Evolutionary conservation across 2,329 filamentous ascomycete genomes (phyloP).

Genomic region (Claviceps spartinae): DNA sequence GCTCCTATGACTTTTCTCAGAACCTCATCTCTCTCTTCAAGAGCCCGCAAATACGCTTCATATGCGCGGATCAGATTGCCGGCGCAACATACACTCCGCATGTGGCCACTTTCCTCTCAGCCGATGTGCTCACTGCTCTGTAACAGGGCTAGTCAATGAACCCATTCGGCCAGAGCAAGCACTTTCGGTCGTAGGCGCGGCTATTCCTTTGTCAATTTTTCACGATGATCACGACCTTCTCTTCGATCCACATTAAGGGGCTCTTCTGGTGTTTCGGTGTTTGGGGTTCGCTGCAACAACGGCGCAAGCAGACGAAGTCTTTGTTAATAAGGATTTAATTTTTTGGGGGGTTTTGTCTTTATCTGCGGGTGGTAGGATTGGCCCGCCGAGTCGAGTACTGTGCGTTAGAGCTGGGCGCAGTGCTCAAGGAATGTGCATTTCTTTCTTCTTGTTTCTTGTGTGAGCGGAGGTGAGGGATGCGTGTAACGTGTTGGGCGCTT

Average conservation of each 20-base stretch:
- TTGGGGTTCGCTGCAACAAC: not conserved
- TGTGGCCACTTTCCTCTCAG: slow-evolving; percentile 2
- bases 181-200: not conserved
- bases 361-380: no score
- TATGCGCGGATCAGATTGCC: slow-evolving; percentile 3
- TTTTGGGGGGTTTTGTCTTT: not conserved
- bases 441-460: no score
- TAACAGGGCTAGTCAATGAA: slow-evolving; percentile 4
- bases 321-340: not conserved
- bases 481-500: no score
- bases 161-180: slow-evolving; percentile 2
- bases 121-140: slow-evolving; percentile 3
- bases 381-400: no score
- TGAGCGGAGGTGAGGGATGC: no score
- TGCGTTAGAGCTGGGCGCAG: no score
- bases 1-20: not conserved
- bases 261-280: slow-evolving; percentile 1
- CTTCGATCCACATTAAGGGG: not conserved
- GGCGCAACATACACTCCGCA: slow-evolving; percentile 5
- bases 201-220: slow-evolving; percentile 1
- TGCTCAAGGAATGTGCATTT: no score
- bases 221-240: slow-evolving; percentile 5
- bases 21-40: no score
- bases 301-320: not conserved
- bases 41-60: not conserved